A percentile compares a stretch with the other conserved stretches of the same genome.
Evolutionary conservation across 176 grass and related monocot genomes (phyloP).

Genomic region (Carex littledalei): DNA sequence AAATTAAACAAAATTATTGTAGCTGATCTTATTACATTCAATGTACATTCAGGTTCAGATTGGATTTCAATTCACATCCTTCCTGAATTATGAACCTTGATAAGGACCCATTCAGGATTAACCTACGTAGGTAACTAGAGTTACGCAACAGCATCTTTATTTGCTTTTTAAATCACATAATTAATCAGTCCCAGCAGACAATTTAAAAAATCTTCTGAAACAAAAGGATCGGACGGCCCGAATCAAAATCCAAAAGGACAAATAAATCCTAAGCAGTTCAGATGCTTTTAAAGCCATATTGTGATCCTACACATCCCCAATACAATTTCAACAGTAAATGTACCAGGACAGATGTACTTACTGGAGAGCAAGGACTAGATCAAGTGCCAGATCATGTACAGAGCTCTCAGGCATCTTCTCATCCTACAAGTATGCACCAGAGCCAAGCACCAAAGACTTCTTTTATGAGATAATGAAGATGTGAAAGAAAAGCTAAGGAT

Average conservation of each 20-base stretch:
- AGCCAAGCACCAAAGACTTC: not conserved
- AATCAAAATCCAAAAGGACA: not conserved
- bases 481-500: not conserved
- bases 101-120: not conserved
- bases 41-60: not conserved
- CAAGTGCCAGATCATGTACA: slow-evolving; percentile 78
- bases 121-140: not conserved
- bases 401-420: slow-evolving; percentile 76
- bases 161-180: not conserved
- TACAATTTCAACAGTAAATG: not conserved
- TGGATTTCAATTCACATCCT: not conserved
- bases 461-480: not conserved
- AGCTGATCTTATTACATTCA: not conserved
- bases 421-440: slow-evolving; percentile 41
- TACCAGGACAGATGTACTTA: slow-evolving; percentile 26
- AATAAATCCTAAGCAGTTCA: not conserved
- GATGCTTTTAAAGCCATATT: not conserved
- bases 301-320: not conserved
- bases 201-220: slow-evolving; percentile 6
- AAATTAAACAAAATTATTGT: not conserved
- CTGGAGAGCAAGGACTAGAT: slow-evolving; percentile 87
- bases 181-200: not conserved
- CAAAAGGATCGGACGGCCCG: not conserved
- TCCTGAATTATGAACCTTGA: not conserved
- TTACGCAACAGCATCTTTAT: not conserved